phyloP scores from a whole-genome alignment of 306 rosid genomes.

The Prunus persica region DNA sequence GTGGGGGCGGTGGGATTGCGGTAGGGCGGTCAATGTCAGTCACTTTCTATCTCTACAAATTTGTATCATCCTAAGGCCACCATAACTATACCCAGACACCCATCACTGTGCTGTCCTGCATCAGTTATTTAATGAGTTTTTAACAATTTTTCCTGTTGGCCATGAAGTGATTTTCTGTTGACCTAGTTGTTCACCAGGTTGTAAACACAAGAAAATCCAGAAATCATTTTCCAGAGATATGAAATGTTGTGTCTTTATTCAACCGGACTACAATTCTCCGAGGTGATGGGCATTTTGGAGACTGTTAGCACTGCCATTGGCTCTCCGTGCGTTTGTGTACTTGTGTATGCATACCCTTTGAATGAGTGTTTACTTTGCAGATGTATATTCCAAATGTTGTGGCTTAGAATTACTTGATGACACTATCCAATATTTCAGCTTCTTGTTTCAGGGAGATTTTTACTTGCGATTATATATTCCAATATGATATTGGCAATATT shows the following conservation, averaged over 20 bases:
- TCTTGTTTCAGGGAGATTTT: conserved; percentile 58
- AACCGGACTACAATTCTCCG: not conserved
- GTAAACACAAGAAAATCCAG: not conserved
- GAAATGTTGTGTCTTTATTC: not conserved
- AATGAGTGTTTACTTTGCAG: not conserved
- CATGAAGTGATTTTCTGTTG: not conserved
- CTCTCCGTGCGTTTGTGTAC: not conserved
- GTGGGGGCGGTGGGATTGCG: not conserved
- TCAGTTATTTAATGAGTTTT: not conserved
- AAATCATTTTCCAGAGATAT: not conserved
- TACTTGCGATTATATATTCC: conserved; percentile 11
- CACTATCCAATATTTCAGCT: conserved; percentile 18
- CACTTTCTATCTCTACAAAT: no score
- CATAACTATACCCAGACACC: no score
- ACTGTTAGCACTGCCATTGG: not conserved
- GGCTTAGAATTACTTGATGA: conserved; percentile 3
- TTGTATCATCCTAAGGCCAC: no score
- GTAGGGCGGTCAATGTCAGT: not conserved
- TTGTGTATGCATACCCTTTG: not conserved
- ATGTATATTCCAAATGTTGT: not conserved
- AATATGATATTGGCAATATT: no score
- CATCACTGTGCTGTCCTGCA: no score
- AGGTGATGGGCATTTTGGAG: not conserved
- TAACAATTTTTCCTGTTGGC: not conserved
- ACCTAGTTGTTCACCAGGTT: not conserved